Evolutionary conservation across 2,329 filamentous ascomycete species (phyloP).

Genomic region (Boeremia lycopersici): DNA sequence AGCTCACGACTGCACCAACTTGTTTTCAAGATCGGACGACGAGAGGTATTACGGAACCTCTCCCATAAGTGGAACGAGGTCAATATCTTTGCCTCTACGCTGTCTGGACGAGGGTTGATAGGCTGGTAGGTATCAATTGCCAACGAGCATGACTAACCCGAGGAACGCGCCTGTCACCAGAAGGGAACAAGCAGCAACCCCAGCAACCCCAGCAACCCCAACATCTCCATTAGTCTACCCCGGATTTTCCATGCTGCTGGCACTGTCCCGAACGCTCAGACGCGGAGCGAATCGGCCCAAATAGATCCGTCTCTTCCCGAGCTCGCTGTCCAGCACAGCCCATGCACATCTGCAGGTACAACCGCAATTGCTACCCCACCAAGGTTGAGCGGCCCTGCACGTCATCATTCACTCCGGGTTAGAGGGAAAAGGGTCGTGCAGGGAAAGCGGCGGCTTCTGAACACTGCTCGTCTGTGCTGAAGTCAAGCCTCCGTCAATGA

Average conservation of each 20-base stretch:
- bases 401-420: slow-evolving; percentile 18
- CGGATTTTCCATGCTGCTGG: slow-evolving; percentile 40
- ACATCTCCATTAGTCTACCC: slow-evolving; percentile 31
- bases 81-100: background rate
- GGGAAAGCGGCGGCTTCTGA: background rate
- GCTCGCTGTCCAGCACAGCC: slow-evolving; percentile 23
- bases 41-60: background rate
- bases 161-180: slow-evolving; percentile 11
- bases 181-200: slow-evolving; percentile 11
- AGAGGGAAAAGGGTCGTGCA: slow-evolving; percentile 14
- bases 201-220: slow-evolving; percentile 19
- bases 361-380: slow-evolving; percentile 29
- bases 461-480: slow-evolving; percentile 5
- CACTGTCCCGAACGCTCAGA: slow-evolving; percentile 31
- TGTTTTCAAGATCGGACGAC: background rate
- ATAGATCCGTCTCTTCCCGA: slow-evolving; percentile 27
- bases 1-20: background rate
- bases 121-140: slow-evolving; percentile 3
- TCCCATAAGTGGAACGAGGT: background rate
- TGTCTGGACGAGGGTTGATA: background rate
- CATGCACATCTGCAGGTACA: slow-evolving; percentile 43
- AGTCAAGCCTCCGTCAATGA: background rate
- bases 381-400: slow-evolving; percentile 20
- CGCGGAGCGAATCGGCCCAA: slow-evolving; percentile 29
- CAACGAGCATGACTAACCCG: slow-evolving; percentile 32